These are phyloP conservation scores for Eucalyptus sp. DNA, from an alignment of 345 rosid genomes.

Conservation along the genomic window DNA sequence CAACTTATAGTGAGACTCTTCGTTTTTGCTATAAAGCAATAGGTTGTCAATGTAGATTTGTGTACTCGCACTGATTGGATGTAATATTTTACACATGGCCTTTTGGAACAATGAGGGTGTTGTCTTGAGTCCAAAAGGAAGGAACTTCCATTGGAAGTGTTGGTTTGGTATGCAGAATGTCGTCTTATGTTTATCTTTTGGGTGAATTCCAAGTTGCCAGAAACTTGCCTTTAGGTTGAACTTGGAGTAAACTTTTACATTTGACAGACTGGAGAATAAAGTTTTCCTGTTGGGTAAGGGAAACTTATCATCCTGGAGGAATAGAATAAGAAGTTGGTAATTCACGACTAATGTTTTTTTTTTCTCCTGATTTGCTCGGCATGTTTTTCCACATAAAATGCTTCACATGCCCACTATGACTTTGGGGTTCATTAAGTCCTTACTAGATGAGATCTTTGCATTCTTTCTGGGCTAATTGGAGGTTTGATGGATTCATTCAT, in stretches of 20 bases:
- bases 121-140: neutral
- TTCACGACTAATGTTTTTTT: neutral
- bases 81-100: neutral
- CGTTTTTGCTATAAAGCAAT: neutral
- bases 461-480: neutral
- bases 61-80: neutral
- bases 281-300: neutral
- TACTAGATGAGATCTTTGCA: neutral
- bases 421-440: neutral
- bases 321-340: neutral
- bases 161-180: neutral
- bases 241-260: neutral
- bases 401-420: neutral
- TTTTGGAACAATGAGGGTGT: neutral
- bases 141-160: neutral
- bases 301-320: neutral
- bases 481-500: neutral
- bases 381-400: neutral
- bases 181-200: fast-evolving
- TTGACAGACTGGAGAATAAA: neutral
- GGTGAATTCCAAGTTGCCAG: neutral
- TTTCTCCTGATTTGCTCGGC: neutral
- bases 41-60: neutral
- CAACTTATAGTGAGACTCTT: neutral
- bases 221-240: neutral